A percentile compares a stretch with the other conserved stretches of the same genome.
These are phyloP conservation scores for Boletus huronensis DNA, from an alignment of 768 basidiomycete species.

Conservation along the genomic window DNA sequence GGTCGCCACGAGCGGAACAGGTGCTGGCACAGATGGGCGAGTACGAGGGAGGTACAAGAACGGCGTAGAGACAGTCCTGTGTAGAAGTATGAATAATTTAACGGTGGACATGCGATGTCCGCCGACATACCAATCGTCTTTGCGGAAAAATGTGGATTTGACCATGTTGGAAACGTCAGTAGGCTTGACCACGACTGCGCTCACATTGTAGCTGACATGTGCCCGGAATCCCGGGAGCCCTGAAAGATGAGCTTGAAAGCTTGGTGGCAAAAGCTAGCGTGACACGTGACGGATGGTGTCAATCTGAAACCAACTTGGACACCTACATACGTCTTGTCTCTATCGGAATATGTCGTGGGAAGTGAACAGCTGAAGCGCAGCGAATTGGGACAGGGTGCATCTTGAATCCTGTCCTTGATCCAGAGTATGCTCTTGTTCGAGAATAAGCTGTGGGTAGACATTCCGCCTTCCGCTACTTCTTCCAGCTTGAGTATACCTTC, in stretches of 20 bases:
- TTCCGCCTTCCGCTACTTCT: slow-evolving; percentile 68
- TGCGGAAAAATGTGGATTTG: slow-evolving; percentile 52
- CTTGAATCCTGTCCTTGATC: slow-evolving; percentile 43
- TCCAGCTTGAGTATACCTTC: slow-evolving; percentile 57
- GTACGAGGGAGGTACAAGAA: slow-evolving; percentile 67
- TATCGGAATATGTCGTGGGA: slow-evolving; percentile 55
- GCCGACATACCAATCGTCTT: slow-evolving; percentile 49
- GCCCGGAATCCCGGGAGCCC: slow-evolving; percentile 74
- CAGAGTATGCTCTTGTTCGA: slow-evolving; percentile 54
- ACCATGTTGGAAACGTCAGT: slow-evolving; percentile 40
- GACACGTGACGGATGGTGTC: slow-evolving; percentile 1
- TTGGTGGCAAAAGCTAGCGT: slow-evolving; percentile 64
- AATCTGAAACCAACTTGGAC: neutral
- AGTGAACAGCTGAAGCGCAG: slow-evolving; percentile 55
- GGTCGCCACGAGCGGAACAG: slow-evolving; percentile 37
- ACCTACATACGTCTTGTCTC: slow-evolving; percentile 58
- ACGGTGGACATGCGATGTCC: neutral
- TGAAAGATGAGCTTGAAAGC: slow-evolving; percentile 60
- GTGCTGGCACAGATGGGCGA: slow-evolving; percentile 52
- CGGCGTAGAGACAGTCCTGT: slow-evolving; percentile 53
- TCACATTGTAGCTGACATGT: slow-evolving; percentile 59
- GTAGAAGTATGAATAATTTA: neutral
- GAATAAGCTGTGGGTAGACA: slow-evolving; percentile 48
- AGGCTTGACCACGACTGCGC: slow-evolving; percentile 49
- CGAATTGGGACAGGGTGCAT: slow-evolving; percentile 46